Percentiles rank a stretch among this genome's conserved stretches.
Conservation (phyloP, 2,329 filamentous ascomycete species). For the Apiospora pterosperma region DNA sequence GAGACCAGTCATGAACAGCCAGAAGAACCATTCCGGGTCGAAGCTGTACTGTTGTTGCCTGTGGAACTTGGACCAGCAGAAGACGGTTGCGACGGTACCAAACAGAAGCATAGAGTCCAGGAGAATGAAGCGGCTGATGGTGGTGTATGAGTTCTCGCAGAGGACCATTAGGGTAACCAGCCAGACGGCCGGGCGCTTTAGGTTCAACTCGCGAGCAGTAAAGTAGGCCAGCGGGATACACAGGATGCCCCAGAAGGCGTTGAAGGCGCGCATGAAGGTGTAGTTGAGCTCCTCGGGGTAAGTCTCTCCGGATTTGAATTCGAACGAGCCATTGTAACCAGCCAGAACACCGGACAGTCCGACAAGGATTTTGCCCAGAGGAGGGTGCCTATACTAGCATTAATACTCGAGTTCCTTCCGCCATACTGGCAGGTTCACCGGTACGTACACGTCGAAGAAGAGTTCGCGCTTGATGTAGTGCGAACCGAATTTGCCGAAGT, state of each 20-base stretch:
- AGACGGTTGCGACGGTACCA: conserved; percentile 95
- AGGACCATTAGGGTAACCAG: conserved; percentile 94
- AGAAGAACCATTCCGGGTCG: conserved; percentile 87
- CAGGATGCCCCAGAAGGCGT: conserved; percentile 87
- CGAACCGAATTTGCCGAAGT: conserved; percentile 95
- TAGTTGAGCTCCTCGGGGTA: conserved; percentile 95
- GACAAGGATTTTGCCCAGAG: conserved; percentile 97
- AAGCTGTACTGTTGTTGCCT: conserved; percentile 82
- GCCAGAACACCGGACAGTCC: conserved; percentile 93
- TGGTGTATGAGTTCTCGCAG: conserved; percentile 98
- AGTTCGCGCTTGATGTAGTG: conserved; percentile 99
- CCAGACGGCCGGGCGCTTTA: conserved; percentile 87
- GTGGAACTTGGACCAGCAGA: conserved; percentile 98
- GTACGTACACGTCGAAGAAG: conserved; percentile 75
- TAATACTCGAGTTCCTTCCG: conserved; percentile 16
- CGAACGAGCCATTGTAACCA: conserved; percentile 98
- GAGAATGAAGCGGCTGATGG: conserved; percentile 96
- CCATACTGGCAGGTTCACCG: not conserved
- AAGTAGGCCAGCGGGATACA: conserved; percentile 94
- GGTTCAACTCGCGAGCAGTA: conserved; percentile 86
- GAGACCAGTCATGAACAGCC: conserved; percentile 88
- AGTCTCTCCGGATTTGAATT: conserved; percentile 97
- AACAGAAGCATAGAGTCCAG: conserved; percentile 98
- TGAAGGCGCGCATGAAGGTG: conserved; percentile 98
- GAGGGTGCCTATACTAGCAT: conserved; percentile 55